Conservation (phyloP, 208 protist genomes). For the Leishmania arabica region DNA sequence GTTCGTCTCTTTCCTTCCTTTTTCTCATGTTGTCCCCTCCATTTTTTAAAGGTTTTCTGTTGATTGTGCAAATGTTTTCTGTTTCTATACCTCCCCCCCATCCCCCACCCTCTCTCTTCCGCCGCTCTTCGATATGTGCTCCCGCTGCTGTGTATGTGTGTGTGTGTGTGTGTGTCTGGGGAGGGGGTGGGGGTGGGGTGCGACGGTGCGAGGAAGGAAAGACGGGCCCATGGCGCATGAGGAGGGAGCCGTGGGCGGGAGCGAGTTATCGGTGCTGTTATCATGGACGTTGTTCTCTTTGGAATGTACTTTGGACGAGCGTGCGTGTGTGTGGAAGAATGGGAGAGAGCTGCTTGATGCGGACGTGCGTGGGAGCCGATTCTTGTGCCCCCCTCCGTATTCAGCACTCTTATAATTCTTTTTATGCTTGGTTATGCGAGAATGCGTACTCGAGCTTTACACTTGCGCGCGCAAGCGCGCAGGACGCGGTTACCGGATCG, state of each 20-base stretch:
- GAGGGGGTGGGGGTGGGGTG: neutral
- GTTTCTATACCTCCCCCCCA: neutral
- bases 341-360: slow-evolving; percentile 4
- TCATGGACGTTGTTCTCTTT: neutral
- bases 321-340: neutral
- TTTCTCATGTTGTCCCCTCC: neutral
- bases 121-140: neutral
- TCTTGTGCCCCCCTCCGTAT: neutral
- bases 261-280: neutral
- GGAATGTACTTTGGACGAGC: too few species aligned
- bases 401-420: slow-evolving; percentile 1
- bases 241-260: neutral
- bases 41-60: neutral
- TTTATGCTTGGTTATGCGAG: too few species aligned
- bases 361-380: slow-evolving; percentile 1
- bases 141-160: neutral
- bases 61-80: slow-evolving; percentile 1
- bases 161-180: neutral
- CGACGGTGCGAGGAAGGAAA: neutral
- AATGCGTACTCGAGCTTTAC: neutral
- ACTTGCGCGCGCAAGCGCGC: neutral
- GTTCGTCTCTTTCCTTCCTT: neutral
- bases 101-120: neutral
- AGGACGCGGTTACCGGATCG: neutral
- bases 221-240: neutral